Percentiles rank a stretch among this genome's conserved stretches.
These are phyloP conservation scores for Neurospora intermedia DNA, from an alignment of 495 filamentous ascomycete species.

Conservation along the genomic window DNA sequence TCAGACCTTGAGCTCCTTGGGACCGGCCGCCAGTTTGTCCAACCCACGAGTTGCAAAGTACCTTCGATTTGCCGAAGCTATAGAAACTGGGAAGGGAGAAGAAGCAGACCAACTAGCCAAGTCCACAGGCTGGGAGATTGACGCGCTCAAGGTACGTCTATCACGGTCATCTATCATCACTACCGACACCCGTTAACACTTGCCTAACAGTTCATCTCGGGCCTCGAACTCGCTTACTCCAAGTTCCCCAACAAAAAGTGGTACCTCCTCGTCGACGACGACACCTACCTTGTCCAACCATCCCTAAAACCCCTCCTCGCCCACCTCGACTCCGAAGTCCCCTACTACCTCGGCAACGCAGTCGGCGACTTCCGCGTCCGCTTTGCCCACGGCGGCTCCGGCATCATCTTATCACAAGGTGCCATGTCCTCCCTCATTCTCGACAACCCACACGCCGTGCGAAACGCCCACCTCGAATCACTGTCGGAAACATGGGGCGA, in stretches of 20 bases:
- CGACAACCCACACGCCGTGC: slow-evolving; percentile 21
- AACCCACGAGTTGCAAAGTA: slow-evolving; percentile 28
- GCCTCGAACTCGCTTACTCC: slow-evolving; percentile 32
- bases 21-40: slow-evolving; percentile 3
- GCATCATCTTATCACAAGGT: slow-evolving; percentile 32
- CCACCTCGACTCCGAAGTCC: slow-evolving; percentile 27
- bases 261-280: slow-evolving; percentile 38
- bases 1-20: slow-evolving; percentile 15
- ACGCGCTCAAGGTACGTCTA: slow-evolving; percentile 34
- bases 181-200: not conserved
- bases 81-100: slow-evolving; percentile 21
- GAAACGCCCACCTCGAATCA: slow-evolving; percentile 24
- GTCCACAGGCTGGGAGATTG: slow-evolving; percentile 36
- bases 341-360: slow-evolving; percentile 39
- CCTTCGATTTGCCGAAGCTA: slow-evolving; percentile 19
- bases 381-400: slow-evolving; percentile 40
- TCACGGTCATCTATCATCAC: not conserved
- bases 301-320: slow-evolving; percentile 27
- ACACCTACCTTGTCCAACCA: slow-evolving; percentile 35
- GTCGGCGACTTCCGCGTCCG: slow-evolving; percentile 36
- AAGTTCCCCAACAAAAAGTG: slow-evolving; percentile 35
- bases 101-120: slow-evolving; percentile 22
- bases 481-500: slow-evolving; percentile 33
- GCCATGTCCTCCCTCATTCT: slow-evolving; percentile 26
- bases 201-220: slow-evolving; percentile 27